These are phyloP conservation scores for Fusarium sp. DNA, from an alignment of 2,329 filamentous ascomycete species.

Conservation along the genomic window DNA sequence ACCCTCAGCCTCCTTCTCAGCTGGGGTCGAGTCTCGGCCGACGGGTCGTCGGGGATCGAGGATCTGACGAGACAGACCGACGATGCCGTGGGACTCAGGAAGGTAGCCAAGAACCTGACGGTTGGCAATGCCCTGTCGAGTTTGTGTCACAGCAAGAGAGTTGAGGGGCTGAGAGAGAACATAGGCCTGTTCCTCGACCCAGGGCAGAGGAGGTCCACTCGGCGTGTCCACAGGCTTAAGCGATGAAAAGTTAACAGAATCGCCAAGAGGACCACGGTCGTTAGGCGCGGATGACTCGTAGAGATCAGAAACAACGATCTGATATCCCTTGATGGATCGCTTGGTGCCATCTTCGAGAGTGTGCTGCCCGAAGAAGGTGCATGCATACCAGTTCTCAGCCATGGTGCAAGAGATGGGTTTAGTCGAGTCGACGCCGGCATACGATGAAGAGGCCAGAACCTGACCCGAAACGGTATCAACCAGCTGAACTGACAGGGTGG, in stretches of 20 bases:
- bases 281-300: conserved; percentile 89
- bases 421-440: conserved; percentile 78
- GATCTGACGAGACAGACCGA: conserved; percentile 81
- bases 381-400: conserved; percentile 96
- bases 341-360: conserved; percentile 64
- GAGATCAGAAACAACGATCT: conserved; percentile 86
- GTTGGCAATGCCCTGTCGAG: conserved; percentile 89
- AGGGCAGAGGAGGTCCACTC: conserved; percentile 71
- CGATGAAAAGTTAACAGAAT: conserved; percentile 80
- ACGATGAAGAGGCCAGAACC: conserved; percentile 76
- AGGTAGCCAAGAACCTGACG: conserved; percentile 85
- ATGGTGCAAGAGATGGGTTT: conserved; percentile 82
- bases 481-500: conserved; percentile 78
- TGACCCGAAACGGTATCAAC: conserved; percentile 89
- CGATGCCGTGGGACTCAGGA: conserved; percentile 77
- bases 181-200: conserved; percentile 83
- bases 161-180: conserved; percentile 83
- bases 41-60: conserved; percentile 90
- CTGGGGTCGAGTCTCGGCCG: conserved; percentile 82
- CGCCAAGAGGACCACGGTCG: conserved; percentile 82
- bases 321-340: conserved; percentile 81
- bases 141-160: conserved; percentile 86
- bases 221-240: conserved; percentile 72
- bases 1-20: conserved; percentile 83
- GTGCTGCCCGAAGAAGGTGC: conserved; percentile 79